Percentiles rank a stretch among this genome's conserved stretches.
phyloP scores from a whole-genome alignment of 345 rosid species.

The Populus pruinosa region DNA sequence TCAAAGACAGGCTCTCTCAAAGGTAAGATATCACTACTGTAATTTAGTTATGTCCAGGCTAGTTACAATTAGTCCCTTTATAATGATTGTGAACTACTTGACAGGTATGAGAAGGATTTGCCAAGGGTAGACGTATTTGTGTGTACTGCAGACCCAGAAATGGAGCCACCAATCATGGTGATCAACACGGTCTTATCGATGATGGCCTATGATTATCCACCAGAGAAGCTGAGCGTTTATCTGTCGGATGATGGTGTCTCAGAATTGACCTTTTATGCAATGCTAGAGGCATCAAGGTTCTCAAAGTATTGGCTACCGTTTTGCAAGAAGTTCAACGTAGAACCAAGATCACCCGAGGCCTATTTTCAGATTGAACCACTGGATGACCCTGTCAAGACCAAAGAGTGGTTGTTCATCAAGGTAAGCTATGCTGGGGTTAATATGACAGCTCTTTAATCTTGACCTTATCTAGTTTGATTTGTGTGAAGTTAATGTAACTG shows the following conservation, averaged over 20 bases:
- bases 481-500: no score
- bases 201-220: slow-evolving; percentile 54
- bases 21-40: slow-evolving; percentile 11
- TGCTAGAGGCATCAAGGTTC: slow-evolving; percentile 52
- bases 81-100: no score
- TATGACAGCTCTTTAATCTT: no score
- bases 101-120: slow-evolving; percentile 30
- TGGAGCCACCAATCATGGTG: slow-evolving; percentile 75
- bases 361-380: slow-evolving; percentile 27
- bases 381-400: neutral
- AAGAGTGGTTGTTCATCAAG: slow-evolving; percentile 17
- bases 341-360: slow-evolving; percentile 65
- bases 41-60: no score
- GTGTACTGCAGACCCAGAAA: slow-evolving; percentile 65
- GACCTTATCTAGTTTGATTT: no score
- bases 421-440: slow-evolving; percentile 1
- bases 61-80: no score
- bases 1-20: slow-evolving; percentile 24
- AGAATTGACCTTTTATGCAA: slow-evolving; percentile 50
- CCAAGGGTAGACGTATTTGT: slow-evolving; percentile 66
- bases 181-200: slow-evolving; percentile 63
- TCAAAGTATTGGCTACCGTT: slow-evolving; percentile 58
- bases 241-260: slow-evolving; percentile 74
- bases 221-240: slow-evolving; percentile 51
- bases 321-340: slow-evolving; percentile 48